Base-by-base conservation (phyloP, 768 basidiomycete genomes). In the Melanogaster broomeanus region DNA sequence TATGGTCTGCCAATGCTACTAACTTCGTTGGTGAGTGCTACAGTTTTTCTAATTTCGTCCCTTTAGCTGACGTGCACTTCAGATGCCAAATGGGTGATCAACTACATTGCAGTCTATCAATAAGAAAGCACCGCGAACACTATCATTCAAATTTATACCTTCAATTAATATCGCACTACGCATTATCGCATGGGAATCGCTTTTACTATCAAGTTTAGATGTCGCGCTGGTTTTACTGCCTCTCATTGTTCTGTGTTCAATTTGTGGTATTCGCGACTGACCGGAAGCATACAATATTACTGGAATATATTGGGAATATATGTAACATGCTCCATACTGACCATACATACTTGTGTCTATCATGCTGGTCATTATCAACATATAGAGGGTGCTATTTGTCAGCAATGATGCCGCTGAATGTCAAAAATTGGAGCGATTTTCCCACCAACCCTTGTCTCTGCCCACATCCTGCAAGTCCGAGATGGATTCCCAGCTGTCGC, bases 31-130 rank as follows among this genome's bases (percentile, higher is more conserved):
- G 78, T 79, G 58, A 59, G 73, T 65, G n/a, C 5, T 8, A 6
- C 33, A 1, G 15, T 16, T 9, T 21, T 27, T 9, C 4, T n/a
- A 6, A 2, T 25, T 12, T 3, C 8, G 3, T 30, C 24, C 28
- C 24, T 35, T 24, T 7, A n/a, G 49, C 34, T 49, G 45, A 64
- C 22, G 53, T 54, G 6, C 44, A 15, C 5, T 47, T 6, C 56
- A 84, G 82, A 70, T 59, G 81, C 82, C 11, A 67, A 77, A 62
- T 84, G 82, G 82, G 68, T 73, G 52, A 70, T 85, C 64, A 80
- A 80, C 60, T 82, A 78, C 59, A 70, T 84, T 48, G 76, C 78
- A 30, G 77, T 82, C 41, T 84, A 79, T 66, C 70, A 79, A 48
- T 67, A 45, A 53, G 43, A 16, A 13, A n/a, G n/a, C 21, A n/a